Evolutionary conservation across 352 stramenopile species (phyloP).

Genomic region (Saprolegnia diclina): DNA sequence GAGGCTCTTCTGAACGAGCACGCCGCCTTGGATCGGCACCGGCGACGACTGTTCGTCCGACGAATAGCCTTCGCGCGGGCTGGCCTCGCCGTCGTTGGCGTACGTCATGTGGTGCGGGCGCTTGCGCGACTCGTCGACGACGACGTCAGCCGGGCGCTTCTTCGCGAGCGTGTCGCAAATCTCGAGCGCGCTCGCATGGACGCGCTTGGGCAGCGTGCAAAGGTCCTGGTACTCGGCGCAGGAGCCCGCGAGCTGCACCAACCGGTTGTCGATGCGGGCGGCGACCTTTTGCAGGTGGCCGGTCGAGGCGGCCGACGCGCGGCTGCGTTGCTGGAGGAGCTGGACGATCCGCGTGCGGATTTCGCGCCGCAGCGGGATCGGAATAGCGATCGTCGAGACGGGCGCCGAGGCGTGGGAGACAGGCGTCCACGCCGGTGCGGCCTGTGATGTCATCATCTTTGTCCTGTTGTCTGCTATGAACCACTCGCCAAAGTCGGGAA

Average conservation of each 20-base stretch:
- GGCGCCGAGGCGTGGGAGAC: not conserved
- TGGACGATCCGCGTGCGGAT: slow-evolving; percentile 16
- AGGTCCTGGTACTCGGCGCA: slow-evolving; percentile 25
- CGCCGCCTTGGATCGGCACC: not conserved
- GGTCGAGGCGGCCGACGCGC: slow-evolving; percentile 9
- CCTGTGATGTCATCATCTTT: slow-evolving; percentile 16
- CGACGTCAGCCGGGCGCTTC: not conserved
- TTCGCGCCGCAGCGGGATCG: slow-evolving; percentile 18
- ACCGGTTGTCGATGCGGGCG: slow-evolving; percentile 21
- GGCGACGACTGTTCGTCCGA: not conserved
- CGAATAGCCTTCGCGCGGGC: not conserved
- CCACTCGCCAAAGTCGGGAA: slow-evolving; percentile 18
- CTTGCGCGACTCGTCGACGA: not conserved
- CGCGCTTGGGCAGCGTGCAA: slow-evolving; percentile 18
- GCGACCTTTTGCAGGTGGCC: slow-evolving; percentile 17
- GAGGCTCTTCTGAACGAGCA: slow-evolving; percentile 14
- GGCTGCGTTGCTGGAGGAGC: slow-evolving; percentile 16
- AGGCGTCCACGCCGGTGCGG: not conserved
- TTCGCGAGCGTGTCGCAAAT: slow-evolving; percentile 19
- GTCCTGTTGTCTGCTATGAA: not conserved
- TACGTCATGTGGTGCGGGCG: not conserved
- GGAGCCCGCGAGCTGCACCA: slow-evolving; percentile 9
- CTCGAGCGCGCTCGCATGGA: slow-evolving; percentile 22
- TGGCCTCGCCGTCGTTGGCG: not conserved
- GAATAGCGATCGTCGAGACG: not conserved